Conservation (phyloP, 2,329 filamentous ascomycete species). For the Akanthomyces lecanii region DNA sequence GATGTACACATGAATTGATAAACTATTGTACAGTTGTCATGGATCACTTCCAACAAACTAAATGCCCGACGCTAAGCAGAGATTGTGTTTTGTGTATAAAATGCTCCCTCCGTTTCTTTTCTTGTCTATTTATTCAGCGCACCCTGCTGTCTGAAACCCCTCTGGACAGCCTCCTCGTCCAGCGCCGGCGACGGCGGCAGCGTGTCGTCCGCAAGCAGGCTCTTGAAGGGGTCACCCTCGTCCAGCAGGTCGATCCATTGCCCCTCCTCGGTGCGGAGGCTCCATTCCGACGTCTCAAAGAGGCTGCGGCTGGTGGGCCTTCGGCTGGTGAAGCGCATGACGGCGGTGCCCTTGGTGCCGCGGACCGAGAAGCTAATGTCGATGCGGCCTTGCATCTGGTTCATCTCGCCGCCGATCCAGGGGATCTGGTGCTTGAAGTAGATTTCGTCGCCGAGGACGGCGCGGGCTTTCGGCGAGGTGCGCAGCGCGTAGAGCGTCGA, state of each 20-base stretch:
- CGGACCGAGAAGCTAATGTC: constrained; percentile 84
- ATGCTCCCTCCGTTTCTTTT: background rate
- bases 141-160: constrained; percentile 50
- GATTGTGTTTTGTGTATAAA: background rate
- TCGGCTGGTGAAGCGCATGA: constrained; percentile 76
- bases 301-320: constrained; percentile 56
- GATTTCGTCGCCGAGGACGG: constrained; percentile 79
- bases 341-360: constrained; percentile 65
- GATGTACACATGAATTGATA: constrained; percentile 25
- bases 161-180: constrained; percentile 36
- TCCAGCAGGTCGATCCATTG: constrained; percentile 68
- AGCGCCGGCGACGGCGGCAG: constrained; percentile 19
- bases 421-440: constrained; percentile 76
- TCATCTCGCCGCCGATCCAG: constrained; percentile 83
- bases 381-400: constrained; percentile 88
- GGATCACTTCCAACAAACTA: background rate
- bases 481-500: constrained; percentile 89
- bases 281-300: constrained; percentile 92
- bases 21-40: constrained; percentile 20
- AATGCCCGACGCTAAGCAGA: constrained; percentile 10
- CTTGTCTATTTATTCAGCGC: constrained; percentile 33
- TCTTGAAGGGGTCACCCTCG: constrained; percentile 64
- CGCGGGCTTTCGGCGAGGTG: constrained; percentile 69
- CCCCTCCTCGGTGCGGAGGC: constrained; percentile 63
- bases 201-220: constrained; percentile 41